Percentiles rank a stretch among this genome's conserved stretches.
These are phyloP conservation scores for Phytophthora rubi DNA, from an alignment of 352 stramenopile species.

Conservation along the genomic window DNA sequence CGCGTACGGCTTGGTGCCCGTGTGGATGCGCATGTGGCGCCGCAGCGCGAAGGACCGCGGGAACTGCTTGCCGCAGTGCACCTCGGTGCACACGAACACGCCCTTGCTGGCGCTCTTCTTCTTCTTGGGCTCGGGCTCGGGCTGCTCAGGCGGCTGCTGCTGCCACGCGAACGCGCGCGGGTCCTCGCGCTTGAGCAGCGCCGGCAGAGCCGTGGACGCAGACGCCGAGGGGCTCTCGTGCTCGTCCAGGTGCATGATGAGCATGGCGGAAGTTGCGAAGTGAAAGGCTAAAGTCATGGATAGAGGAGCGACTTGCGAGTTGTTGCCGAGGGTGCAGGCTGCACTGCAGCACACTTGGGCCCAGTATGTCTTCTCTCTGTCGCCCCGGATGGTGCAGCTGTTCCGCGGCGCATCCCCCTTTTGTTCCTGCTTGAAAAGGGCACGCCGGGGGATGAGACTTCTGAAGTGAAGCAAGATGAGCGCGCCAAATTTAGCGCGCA, in stretches of 20 bases:
- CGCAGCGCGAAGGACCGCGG: conserved; percentile 83
- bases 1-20: conserved; percentile 80
- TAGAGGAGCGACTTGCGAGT: not conserved
- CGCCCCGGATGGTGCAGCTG: conserved; percentile 11
- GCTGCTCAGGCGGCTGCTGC: conserved; percentile 10
- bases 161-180: conserved; percentile 21
- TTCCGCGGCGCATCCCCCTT: conserved; percentile 26
- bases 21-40: conserved; percentile 87
- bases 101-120: conserved; percentile 49
- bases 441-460: conserved; percentile 21
- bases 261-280: conserved; percentile 47
- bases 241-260: conserved; percentile 25
- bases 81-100: conserved; percentile 76
- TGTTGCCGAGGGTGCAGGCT: conserved; percentile 2
- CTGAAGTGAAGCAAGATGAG: conserved; percentile 29
- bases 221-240: not conserved
- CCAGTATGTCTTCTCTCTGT: conserved; percentile 3
- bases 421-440: conserved; percentile 30
- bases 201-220: conserved; percentile 12
- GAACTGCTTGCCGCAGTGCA: conserved; percentile 87
- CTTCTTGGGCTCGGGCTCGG: conserved; percentile 38
- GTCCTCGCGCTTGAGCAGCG: conserved; percentile 30
- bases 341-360: not conserved
- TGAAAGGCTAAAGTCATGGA: conserved; percentile 1
- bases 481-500: conserved; percentile 15